phyloP scores from a whole-genome alignment of 352 stramenopile genomes.

The Pythium volutum region DNA sequence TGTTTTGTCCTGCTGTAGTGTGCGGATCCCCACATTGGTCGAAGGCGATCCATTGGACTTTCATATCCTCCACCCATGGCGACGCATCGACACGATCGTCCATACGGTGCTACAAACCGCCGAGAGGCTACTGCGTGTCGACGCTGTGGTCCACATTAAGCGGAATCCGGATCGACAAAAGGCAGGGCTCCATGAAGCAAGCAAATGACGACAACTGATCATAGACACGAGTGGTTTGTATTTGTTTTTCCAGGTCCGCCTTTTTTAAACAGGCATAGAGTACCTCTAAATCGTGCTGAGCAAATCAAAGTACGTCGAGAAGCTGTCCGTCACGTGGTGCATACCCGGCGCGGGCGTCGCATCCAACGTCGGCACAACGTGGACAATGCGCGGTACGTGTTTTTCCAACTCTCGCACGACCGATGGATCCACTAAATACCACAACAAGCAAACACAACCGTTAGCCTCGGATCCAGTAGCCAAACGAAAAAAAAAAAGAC shows the following conservation, averaged over 20 bases:
- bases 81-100: slow-evolving; percentile 46
- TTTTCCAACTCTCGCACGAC: slow-evolving; percentile 66
- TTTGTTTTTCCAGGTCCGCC: too few relatives aligned
- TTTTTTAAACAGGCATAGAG: too few relatives aligned
- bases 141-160: slow-evolving; percentile 31
- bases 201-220: not conserved
- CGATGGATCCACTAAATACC: slow-evolving; percentile 44
- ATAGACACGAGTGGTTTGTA: too few relatives aligned
- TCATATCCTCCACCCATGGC: slow-evolving; percentile 54
- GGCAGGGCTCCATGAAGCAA: not conserved
- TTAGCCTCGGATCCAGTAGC: not conserved
- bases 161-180: slow-evolving; percentile 8
- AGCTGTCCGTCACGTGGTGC: slow-evolving; percentile 65
- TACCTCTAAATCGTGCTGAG: slow-evolving; percentile 30
- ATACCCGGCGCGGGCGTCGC: slow-evolving; percentile 24
- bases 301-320: slow-evolving; percentile 66
- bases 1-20: slow-evolving; percentile 3
- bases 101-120: slow-evolving; percentile 44
- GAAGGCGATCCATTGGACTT: slow-evolving; percentile 30
- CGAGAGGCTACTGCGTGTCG: slow-evolving; percentile 57
- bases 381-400: slow-evolving; percentile 70
- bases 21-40: slow-evolving; percentile 39
- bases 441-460: slow-evolving; percentile 1
- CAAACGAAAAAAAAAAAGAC: not conserved
- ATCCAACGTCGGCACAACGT: slow-evolving; percentile 39